Evolutionary conservation across 106 monocot species (phyloP).

Genomic region (Dendrobium catenatum): DNA sequence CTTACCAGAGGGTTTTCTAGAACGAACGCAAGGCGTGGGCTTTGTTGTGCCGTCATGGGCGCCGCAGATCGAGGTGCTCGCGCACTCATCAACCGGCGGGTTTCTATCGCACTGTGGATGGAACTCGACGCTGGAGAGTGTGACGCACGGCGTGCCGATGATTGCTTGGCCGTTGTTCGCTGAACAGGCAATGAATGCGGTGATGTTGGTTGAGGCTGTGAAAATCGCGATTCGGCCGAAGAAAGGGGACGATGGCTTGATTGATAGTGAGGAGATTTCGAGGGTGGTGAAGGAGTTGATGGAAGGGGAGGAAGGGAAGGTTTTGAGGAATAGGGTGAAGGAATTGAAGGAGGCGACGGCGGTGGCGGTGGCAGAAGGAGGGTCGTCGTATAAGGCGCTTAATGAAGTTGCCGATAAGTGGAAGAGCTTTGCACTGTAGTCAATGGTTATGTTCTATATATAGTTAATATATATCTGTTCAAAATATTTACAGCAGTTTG

Average conservation of each 20-base stretch:
- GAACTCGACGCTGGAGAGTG: slow-evolving; percentile 55
- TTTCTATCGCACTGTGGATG: slow-evolving; percentile 53
- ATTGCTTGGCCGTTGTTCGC: slow-evolving; percentile 48
- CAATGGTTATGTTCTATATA: too few species aligned
- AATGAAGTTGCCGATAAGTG: slow-evolving; percentile 4
- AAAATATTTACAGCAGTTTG: too few species aligned
- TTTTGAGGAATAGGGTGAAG: slow-evolving; percentile 12
- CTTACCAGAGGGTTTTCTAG: slow-evolving; percentile 18
- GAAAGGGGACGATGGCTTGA: slow-evolving; percentile 9
- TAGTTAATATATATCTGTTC: too few species aligned
- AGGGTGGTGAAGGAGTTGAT: slow-evolving; percentile 31
- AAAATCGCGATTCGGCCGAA: slow-evolving; percentile 17
- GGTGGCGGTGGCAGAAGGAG: slow-evolving; percentile 13
- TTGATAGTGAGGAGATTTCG: slow-evolving; percentile 17
- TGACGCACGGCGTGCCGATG: slow-evolving; percentile 33
- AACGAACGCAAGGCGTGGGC: slow-evolving; percentile 12
- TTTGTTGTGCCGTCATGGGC: slow-evolving; percentile 24
- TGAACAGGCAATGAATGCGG: slow-evolving; percentile 40
- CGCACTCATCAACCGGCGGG: slow-evolving; percentile 13
- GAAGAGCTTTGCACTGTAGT: background rate
- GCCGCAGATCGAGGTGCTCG: slow-evolving; percentile 23
- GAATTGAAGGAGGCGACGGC: slow-evolving; percentile 14
- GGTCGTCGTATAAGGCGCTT: slow-evolving; percentile 18
- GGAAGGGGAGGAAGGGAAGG: slow-evolving; percentile 31
- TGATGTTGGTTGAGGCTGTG: slow-evolving; percentile 22